A percentile compares a stretch with the other conserved stretches of the same genome.
These are phyloP conservation scores for Phytophthora pistaciae DNA, from an alignment of 352 stramenopile genomes.

Conservation along the genomic window DNA sequence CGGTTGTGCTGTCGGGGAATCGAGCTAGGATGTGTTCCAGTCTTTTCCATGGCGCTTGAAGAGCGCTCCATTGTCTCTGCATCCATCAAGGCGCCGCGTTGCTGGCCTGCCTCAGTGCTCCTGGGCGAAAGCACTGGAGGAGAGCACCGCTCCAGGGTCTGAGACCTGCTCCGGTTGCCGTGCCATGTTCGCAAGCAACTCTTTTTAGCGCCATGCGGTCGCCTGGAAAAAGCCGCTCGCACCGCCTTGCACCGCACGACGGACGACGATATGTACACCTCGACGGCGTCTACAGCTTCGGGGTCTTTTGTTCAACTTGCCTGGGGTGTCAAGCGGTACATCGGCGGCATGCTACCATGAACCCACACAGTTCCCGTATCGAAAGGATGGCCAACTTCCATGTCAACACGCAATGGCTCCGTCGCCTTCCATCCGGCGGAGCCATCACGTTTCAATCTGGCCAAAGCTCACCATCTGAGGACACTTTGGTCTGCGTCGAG, in stretches of 20 bases:
- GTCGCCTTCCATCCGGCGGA: constrained; percentile 1
- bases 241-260: constrained; percentile 9
- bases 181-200: constrained; percentile 18
- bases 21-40: constrained; percentile 23
- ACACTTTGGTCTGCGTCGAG: constrained; percentile 1
- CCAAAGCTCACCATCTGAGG: not conserved
- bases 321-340: not conserved
- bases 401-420: not conserved
- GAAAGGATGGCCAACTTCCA: constrained; percentile 13
- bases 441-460: not conserved
- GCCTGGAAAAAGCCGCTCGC: constrained; percentile 18
- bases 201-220: constrained; percentile 28
- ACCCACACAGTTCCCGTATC: not conserved
- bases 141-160: not conserved
- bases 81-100: constrained; percentile 24
- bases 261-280: constrained; percentile 23
- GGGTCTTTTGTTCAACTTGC: constrained; percentile 7
- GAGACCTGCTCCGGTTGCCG: constrained; percentile 12
- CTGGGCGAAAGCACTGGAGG: constrained; percentile 14
- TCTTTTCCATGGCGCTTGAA: constrained; percentile 29
- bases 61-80: constrained; percentile 12
- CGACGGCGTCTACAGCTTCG: constrained; percentile 11
- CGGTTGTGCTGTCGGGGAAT: constrained; percentile 24
- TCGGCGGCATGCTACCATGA: not conserved
- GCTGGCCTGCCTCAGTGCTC: constrained; percentile 21